Percentiles rank a stretch among this genome's conserved stretches.
These are phyloP conservation scores for Globisporangium megalacanthum DNA, from an alignment of 352 stramenopile genomes.

Conservation along the genomic window DNA sequence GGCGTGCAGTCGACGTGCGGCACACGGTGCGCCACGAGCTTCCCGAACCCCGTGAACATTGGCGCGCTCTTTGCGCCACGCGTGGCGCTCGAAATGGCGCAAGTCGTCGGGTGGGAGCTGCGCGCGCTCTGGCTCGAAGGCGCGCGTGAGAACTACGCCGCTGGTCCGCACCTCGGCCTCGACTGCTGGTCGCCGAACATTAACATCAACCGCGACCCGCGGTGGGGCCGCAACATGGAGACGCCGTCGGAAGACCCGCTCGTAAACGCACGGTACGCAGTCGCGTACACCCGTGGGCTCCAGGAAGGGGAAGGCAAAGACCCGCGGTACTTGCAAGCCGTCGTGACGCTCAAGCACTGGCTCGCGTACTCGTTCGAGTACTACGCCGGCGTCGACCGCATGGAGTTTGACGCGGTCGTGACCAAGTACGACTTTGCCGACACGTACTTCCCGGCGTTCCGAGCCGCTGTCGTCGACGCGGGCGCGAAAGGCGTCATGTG, in stretches of 20 bases:
- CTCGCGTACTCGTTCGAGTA: conserved; percentile 88
- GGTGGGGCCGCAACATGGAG: conserved; percentile 93
- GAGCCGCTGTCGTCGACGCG: conserved; percentile 71
- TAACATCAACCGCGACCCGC: conserved; percentile 93
- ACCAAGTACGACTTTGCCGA: conserved; percentile 89
- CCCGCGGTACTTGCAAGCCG: conserved; percentile 62
- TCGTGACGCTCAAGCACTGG: conserved; percentile 94
- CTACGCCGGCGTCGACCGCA: conserved; percentile 64
- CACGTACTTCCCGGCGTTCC: conserved; percentile 89
- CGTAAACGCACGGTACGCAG: conserved; percentile 88
- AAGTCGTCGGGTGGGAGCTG: conserved; percentile 83
- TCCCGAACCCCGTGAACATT: conserved; percentile 88
- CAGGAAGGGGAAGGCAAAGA: conserved; percentile 82
- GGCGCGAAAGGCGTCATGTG: conserved; percentile 92
- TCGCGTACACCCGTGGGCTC: conserved; percentile 85
- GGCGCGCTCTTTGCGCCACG: conserved; percentile 85
- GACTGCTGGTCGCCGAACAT: conserved; percentile 95
- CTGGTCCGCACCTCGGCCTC: conserved; percentile 69
- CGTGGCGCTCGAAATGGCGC: conserved; percentile 76
- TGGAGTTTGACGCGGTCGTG: conserved; percentile 88
- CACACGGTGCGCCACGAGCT: conserved; percentile 80
- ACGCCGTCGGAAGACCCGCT: conserved; percentile 91
- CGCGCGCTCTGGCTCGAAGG: conserved; percentile 76
- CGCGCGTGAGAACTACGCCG: conserved; percentile 58
- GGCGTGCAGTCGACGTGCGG: conserved; percentile 84